Evolutionary conservation across 371 early-diverging fungal species (phyloP), one percentile per base, ranked within the genome.

Genomic region (Dinochytrium kinnereticum): DNA sequence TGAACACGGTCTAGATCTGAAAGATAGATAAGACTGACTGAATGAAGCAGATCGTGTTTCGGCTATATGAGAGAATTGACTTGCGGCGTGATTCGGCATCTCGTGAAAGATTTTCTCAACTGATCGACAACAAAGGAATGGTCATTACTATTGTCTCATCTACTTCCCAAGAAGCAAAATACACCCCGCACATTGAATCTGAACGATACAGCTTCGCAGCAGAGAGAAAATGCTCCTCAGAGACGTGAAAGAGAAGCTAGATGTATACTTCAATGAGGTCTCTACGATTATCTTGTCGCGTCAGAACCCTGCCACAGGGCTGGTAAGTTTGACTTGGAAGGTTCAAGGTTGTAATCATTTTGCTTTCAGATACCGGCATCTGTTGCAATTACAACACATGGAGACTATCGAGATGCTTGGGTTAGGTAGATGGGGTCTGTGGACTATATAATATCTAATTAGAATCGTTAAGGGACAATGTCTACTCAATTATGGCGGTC

Each of bases 321-420:
- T 85, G 82, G 81, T 83, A 61, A n/a, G 76, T 72, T 19, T 13
- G 15, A 15, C 50, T 19, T 31, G 3, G 44, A 31, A 26, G 17
- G 10, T 61, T 34, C 36, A 10, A 53, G n/a, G 26, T n/a, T 53
- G 13, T 26, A 21, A 26, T 33, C 19, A 61, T 19, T 7, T 3
- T 24, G 10, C 30, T 55, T 17, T 24, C 80, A 93, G 83, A 93
- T 95, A 59, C 96, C 95, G 21, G 96, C 96, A 2, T 93, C 93
- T 0, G 93, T 93, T 7, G 95, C 96, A 36, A 89, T 95, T 39
- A 94, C 94, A 34, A 78, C 82, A 0, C 88, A 88, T 70, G 94
- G 94, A 44, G 92, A 95, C 81, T 94, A 95, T 72, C 87, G 91
- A 0, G 95, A 95, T 83, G 96, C 95, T 33, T 95, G 95, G 96